Conservation (phyloP, 2,329 filamentous ascomycete genomes). For the Ophiostoma piceae region DNA sequence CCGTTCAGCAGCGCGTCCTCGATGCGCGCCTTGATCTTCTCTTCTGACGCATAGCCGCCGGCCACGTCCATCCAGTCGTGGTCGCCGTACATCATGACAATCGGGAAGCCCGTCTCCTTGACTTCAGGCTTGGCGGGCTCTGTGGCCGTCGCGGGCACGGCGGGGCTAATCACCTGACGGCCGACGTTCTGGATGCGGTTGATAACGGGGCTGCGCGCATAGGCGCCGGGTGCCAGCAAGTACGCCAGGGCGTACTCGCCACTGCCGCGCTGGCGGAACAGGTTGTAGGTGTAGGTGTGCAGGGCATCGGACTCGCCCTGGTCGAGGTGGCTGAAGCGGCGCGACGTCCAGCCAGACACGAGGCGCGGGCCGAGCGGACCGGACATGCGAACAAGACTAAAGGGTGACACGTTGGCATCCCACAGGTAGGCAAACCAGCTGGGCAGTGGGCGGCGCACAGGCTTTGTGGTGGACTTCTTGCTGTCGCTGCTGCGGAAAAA, state of each 20-base stretch:
- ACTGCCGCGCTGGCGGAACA: slow-evolving; percentile 87
- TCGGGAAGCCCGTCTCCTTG: slow-evolving; percentile 64
- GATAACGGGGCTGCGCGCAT: slow-evolving; percentile 81
- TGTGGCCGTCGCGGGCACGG: slow-evolving; percentile 25
- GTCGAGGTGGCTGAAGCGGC: slow-evolving; percentile 86
- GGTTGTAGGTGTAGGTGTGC: slow-evolving; percentile 88
- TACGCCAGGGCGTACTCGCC: slow-evolving; percentile 93
- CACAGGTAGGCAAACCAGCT: slow-evolving; percentile 90
- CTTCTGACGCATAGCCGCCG: slow-evolving; percentile 72
- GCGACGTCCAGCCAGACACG: slow-evolving; percentile 89
- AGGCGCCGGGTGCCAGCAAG: slow-evolving; percentile 87
- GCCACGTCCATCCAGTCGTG: slow-evolving; percentile 98
- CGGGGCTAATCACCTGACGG: slow-evolving; percentile 53
- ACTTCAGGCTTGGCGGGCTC: slow-evolving; percentile 33
- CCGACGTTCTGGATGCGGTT: slow-evolving; percentile 81
- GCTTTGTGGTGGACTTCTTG: slow-evolving; percentile 25
- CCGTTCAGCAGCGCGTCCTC: slow-evolving; percentile 55
- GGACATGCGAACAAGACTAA: slow-evolving; percentile 79
- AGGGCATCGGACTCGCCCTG: slow-evolving; percentile 72
- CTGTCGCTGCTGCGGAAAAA: slow-evolving; percentile 34
- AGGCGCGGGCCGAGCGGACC: slow-evolving; percentile 87
- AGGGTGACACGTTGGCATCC: slow-evolving; percentile 95
- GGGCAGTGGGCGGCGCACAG: slow-evolving; percentile 55
- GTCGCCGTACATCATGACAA: slow-evolving; percentile 94
- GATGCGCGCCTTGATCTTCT: slow-evolving; percentile 68